Evolutionary conservation across 2,329 filamentous ascomycete genomes (phyloP).

Genomic region (Delphinella strobiligena): DNA sequence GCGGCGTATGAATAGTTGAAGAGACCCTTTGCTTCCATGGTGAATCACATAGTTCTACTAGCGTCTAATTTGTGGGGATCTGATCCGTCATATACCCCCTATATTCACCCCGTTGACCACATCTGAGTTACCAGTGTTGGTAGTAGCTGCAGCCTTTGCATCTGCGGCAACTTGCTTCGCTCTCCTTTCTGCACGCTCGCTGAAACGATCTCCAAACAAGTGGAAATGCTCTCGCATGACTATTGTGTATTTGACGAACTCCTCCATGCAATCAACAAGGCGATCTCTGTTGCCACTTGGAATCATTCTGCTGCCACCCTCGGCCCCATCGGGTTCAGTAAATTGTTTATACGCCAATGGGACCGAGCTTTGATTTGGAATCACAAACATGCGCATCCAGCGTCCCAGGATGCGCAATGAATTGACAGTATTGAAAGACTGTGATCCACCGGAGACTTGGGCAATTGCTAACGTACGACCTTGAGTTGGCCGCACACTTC

Average conservation of each 20-base stretch:
- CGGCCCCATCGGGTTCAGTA: conserved; percentile 31
- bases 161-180: conserved; percentile 12
- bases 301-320: conserved; percentile 38
- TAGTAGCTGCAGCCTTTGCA: not conserved
- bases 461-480: conserved; percentile 51
- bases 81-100: no score
- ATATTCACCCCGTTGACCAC: no score
- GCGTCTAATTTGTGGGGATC: no score
- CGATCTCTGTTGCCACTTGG: conserved; percentile 46
- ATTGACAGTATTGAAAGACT: conserved; percentile 58
- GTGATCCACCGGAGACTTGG: conserved; percentile 52
- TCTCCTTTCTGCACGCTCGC: conserved; percentile 40
- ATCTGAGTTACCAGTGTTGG: no score
- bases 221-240: conserved; percentile 50
- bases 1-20: no score
- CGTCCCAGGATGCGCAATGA: conserved; percentile 51
- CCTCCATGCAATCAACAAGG: conserved; percentile 56
- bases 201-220: conserved; percentile 50
- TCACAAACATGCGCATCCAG: conserved; percentile 60
- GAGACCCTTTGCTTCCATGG: no score
- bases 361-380: conserved; percentile 54
- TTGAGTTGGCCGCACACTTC: conserved; percentile 53
- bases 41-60: no score
- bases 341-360: conserved; percentile 54
- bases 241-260: conserved; percentile 57